Evolutionary conservation across 1,284 basidiomycete genomes (phyloP).

Genomic region (Cutaneotrichosporon spelunceum): DNA sequence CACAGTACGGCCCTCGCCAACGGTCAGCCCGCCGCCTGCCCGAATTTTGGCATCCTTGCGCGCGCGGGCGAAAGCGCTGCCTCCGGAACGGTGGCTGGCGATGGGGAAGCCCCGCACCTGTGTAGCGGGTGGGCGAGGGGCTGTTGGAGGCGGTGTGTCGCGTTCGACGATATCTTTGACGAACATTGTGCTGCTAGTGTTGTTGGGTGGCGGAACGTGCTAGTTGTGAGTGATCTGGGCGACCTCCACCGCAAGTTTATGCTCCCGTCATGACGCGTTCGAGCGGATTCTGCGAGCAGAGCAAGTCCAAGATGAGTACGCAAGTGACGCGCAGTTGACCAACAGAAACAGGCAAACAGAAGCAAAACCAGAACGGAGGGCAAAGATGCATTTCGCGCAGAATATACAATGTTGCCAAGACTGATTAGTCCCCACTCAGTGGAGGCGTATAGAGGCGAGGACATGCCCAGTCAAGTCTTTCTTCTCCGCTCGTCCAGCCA

Average conservation of each 20-base stretch:
- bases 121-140: conserved; percentile 23
- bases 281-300: neutral
- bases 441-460: conserved; percentile 32
- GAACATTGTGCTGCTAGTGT: conserved; percentile 24
- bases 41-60: conserved; percentile 12
- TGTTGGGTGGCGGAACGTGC: neutral
- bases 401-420: conserved; percentile 34
- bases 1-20: conserved; percentile 20
- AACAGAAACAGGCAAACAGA: neutral
- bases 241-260: conserved; percentile 13
- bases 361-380: neutral
- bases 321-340: neutral
- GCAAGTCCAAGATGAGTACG: too few species aligned
- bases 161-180: conserved; percentile 38
- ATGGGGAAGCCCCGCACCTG: conserved; percentile 19
- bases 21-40: conserved; percentile 10
- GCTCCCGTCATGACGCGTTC: conserved; percentile 4
- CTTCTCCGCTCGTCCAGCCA: conserved; percentile 32
- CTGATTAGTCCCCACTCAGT: conserved; percentile 46
- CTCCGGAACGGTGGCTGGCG: conserved; percentile 17
- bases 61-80: conserved; percentile 19
- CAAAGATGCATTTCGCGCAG: conserved; percentile 5
- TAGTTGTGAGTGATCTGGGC: neutral
- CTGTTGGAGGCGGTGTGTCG: conserved; percentile 20
- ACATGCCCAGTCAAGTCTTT: conserved; percentile 44